Evolutionary conservation across 805 yeast genomes (phyloP).

Genomic region (Hanseniaspora taiwanica): DNA sequence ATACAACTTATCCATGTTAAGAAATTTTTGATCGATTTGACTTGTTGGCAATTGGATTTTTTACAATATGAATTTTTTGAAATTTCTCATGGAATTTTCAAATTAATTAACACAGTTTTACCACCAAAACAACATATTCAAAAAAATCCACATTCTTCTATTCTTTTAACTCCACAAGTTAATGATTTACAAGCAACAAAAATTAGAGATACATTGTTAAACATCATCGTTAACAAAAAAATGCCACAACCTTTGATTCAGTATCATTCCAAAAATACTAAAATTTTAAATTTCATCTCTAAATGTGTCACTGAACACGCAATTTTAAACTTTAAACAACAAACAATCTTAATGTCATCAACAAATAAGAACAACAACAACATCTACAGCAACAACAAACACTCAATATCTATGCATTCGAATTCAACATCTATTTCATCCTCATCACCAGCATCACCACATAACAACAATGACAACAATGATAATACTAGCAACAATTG

Average conservation of each 20-base stretch:
- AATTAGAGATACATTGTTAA: slow-evolving; percentile 15
- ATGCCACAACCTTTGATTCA: slow-evolving; percentile 16
- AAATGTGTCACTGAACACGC: neutral
- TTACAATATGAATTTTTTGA: slow-evolving; percentile 20
- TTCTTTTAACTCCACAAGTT: slow-evolving; percentile 16
- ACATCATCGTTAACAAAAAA: slow-evolving; percentile 10
- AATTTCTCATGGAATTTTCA: slow-evolving; percentile 19
- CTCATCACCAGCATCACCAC: neutral
- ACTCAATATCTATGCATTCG: too few species aligned
- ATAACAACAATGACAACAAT: neutral
- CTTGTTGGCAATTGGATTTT: slow-evolving; percentile 35
- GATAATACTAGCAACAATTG: neutral
- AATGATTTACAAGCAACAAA: slow-evolving; percentile 12
- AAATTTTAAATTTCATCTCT: slow-evolving; percentile 14
- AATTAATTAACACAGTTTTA: slow-evolving; percentile 6
- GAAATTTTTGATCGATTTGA: slow-evolving; percentile 35
- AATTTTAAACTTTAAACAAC: neutral
- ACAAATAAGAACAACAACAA: neutral
- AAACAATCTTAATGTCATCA: neutral
- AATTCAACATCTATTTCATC: too few species aligned
- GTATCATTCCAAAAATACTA: slow-evolving; percentile 14
- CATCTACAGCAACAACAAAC: neutral
- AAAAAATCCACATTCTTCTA: slow-evolving; percentile 12
- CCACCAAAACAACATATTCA: neutral
- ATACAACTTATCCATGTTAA: slow-evolving; percentile 33